Base-by-base conservation (phyloP, 23 red algal genomes). In the Gracilaria domingensis region DNA sequence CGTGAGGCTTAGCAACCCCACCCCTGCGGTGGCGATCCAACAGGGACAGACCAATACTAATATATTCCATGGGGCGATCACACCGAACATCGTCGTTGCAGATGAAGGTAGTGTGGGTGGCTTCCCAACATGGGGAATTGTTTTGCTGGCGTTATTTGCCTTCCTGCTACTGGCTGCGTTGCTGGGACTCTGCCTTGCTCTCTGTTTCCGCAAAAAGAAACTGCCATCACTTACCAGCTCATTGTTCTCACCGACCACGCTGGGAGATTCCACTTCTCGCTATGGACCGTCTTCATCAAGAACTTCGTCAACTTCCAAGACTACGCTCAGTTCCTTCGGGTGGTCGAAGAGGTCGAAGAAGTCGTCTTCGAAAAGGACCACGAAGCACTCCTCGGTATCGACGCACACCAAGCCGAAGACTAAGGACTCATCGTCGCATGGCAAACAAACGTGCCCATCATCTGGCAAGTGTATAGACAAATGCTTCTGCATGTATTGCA, bases 121-220 rank as follows among this genome's bases (percentile, higher is more conserved):
- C 21, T 60, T 88, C 20, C 84, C 84, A 4, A 60, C 66, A 38
- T 88, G 84, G 84, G 84, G 66, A 20, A 70, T 88, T 78, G 67
- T 88, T 34, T 28, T 88, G 37, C 47, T 88, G 20, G 55, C 66
- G 18, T 34, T 88, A 17, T 88, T 88, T 32, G 84, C 84, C 34
- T 60, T 88, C 24, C 42, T 88, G 45, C 71, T 88, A 2, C 39
- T 76, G 21, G 61, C 69, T 21, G 42, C 69, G 9, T 49, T 88
- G 71, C 45, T 88, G 48, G 84, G 29, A 29, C 70, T 88, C 26
- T 88, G 84, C 21, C 71, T 76, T 0, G 47, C 47, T 35, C 84
- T 88, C 7, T 61, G 59, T 37, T 37, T 75, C 12, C 66, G 84
- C 9, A 88, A 75, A 26, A 39, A 23, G 23, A 75, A 88, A 24